Evolutionary conservation across 768 basidiomycete genomes (phyloP).

Genomic region (Boletus rufocinnamomeus): DNA sequence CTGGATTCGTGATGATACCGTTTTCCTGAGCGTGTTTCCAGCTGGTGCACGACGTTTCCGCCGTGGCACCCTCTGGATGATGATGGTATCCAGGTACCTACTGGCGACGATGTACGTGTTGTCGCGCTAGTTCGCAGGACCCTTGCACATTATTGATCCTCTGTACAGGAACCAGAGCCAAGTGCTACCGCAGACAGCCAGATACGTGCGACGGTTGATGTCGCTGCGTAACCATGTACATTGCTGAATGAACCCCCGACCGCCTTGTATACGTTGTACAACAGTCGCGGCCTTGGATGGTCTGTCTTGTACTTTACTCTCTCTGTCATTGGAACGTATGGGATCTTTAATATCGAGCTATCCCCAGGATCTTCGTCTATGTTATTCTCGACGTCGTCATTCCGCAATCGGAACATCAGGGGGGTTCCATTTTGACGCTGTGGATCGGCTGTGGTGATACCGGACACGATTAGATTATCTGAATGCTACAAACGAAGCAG

Average conservation of each 20-base stretch:
- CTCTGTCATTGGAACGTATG: neutral
- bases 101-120: neutral
- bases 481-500: conserved; percentile 20
- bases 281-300: neutral
- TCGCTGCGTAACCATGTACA: neutral
- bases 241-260: neutral
- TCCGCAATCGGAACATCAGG: neutral
- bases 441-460: neutral
- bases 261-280: neutral
- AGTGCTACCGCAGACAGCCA: neutral
- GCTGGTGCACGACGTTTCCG: neutral
- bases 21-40: neutral
- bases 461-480: conserved; percentile 14
- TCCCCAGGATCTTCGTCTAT: neutral
- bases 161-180: neutral
- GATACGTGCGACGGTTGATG: neutral
- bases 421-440: neutral
- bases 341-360: neutral
- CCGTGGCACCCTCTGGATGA: neutral
- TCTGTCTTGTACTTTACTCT: neutral
- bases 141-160: neutral
- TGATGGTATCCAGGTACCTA: neutral
- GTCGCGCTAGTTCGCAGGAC: neutral
- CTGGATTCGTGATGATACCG: neutral
- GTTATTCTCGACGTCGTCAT: neutral